Evolutionary conservation across 768 basidiomycete species (phyloP), one percentile per base, ranked within the genome.

Genomic region (Leucocoprinus leucothites): DNA sequence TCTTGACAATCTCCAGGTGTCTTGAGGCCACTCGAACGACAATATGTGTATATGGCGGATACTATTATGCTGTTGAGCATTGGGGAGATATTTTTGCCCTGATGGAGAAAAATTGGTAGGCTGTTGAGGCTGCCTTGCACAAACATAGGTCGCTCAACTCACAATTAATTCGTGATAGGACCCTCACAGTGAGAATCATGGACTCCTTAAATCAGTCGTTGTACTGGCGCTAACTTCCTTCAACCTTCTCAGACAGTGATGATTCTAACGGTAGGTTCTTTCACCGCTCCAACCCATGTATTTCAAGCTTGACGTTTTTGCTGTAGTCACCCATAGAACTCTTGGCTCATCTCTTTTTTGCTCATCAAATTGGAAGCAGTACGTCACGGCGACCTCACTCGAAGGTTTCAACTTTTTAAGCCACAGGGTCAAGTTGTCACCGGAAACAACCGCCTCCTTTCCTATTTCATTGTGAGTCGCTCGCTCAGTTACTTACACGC

Each of bases 331-430:
- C 25, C 19, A 24, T 52, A 19, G 51, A 21, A 9, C 18, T 52
- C 6, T 28, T 52, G 13, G 51, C 28, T 16, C 51, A 52, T 34
- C 19, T n/a, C 31, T 52, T 52, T n/a, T 52, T 52, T 19, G 42
- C 42, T n/a, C 51, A 44, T 22, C 41, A 44, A 44, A 18, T 52
- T 16, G 16, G 51, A 28, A 19, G 18, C 9, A 44, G 51, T 52
- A 44, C 18, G 51, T 52, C 31, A 31, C 31, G 28, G 19, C 28
- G 14, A 3, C 14, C 34, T 9, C n/a, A 2, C 34, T 19, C 48
- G 6, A 13, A 28, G 13, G 3, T 19, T 14, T 36, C 31, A 4
- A 31, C 31, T 16, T n/a, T 9, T 2, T 13, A 21, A 13, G 3
- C 18, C 9, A 19, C 16, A 3, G n/a, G 34, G 9, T 34, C 13